A percentile compares a stretch with the other conserved stretches of the same genome.
These are phyloP conservation scores for Irpex lacteus DNA, from an alignment of 1,284 basidiomycete species.

Conservation along the genomic window DNA sequence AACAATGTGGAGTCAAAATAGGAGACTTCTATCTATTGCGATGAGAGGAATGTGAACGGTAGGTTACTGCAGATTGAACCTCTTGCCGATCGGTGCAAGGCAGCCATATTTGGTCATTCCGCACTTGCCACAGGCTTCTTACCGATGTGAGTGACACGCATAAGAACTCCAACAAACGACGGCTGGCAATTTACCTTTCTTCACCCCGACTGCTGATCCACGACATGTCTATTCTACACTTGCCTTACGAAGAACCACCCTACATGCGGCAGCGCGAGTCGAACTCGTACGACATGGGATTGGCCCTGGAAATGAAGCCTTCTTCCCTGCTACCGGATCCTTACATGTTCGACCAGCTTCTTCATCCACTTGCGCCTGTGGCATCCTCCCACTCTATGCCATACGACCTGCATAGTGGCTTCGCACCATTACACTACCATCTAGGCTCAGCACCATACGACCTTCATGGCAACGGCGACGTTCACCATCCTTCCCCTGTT, in stretches of 20 bases:
- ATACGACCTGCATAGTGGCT: neutral
- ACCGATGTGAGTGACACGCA: neutral
- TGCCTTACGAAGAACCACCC: constrained; percentile 14
- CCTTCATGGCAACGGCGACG: neutral
- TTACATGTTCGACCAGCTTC: constrained; percentile 4
- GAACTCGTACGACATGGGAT: constrained; percentile 10
- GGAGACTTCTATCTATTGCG: neutral
- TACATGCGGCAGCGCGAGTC: constrained; percentile 6
- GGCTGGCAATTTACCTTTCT: neutral
- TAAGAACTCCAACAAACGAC: constrained; percentile 3
- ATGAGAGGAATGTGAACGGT: neutral
- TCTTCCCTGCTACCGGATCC: neutral
- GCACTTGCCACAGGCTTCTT: neutral
- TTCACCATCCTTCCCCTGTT: neutral
- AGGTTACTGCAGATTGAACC: neutral
- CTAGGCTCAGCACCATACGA: constrained; percentile 2
- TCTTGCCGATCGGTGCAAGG: neutral
- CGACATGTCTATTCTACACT: constrained; percentile 13
- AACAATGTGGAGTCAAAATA: neutral
- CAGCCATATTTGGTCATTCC: neutral
- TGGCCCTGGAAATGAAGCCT: constrained; percentile 8
- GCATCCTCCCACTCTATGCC: neutral
- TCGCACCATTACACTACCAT: neutral
- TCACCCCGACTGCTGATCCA: neutral
- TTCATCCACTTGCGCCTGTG: constrained; percentile 2